phyloP scores from a whole-genome alignment of 177 flowering plant species.

The Vitis hybrid region DNA sequence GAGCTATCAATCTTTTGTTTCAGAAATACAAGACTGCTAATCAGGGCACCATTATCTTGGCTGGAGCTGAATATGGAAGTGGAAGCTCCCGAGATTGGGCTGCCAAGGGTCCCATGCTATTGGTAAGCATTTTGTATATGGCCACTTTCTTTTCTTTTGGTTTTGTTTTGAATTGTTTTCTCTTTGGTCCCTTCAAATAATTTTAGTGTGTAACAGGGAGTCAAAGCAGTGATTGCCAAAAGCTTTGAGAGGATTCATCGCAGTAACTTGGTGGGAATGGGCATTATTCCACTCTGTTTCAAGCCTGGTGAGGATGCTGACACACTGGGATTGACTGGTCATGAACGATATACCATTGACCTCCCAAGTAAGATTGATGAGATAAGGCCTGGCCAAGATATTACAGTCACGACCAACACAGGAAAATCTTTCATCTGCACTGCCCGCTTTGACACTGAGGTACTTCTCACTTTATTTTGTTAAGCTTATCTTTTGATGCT shows the following conservation, averaged over 20 bases:
- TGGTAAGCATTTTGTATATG: conserved; percentile 41
- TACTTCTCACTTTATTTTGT: conserved; percentile 12
- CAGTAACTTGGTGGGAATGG: conserved; percentile 95
- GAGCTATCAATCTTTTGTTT: conserved; percentile 2
- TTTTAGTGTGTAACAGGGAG: conserved; percentile 52
- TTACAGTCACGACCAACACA: conserved; percentile 68
- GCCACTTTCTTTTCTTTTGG: neutral
- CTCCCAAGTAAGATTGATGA: conserved; percentile 72
- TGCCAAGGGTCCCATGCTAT: conserved; percentile 95
- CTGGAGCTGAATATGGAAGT: conserved; percentile 98
- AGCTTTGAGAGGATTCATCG: conserved; percentile 96
- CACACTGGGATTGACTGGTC: conserved; percentile 84
- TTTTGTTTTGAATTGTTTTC: neutral
- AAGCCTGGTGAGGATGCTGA: conserved; percentile 96
- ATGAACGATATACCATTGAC: conserved; percentile 79
- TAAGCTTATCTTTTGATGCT: too few relatives aligned
- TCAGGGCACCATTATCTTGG: conserved; percentile 71
- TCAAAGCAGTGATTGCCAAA: conserved; percentile 94
- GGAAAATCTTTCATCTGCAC: conserved; percentile 85
- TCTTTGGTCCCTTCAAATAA: conserved; percentile 1
- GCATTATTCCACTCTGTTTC: conserved; percentile 88
- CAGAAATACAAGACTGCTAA: conserved; percentile 85
- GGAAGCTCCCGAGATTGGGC: conserved; percentile 99
- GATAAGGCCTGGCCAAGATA: conserved; percentile 87
- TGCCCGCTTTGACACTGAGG: conserved; percentile 92